phyloP scores from a whole-genome alignment of 2,329 filamentous ascomycete species.

The Curvularia eragrostidis region DNA sequence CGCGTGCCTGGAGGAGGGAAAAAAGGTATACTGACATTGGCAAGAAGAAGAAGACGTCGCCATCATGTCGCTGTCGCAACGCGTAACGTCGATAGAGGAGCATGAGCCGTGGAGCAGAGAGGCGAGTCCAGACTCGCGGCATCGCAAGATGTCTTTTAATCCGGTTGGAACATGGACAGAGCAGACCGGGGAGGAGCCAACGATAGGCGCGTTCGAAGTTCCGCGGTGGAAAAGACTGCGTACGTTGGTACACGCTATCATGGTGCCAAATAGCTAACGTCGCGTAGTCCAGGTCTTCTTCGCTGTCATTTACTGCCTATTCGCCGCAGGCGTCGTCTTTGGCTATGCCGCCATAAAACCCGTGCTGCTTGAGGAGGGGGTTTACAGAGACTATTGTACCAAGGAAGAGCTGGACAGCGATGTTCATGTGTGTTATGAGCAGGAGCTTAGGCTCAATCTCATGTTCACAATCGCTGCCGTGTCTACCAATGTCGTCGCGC shows the following conservation, averaged over 20 bases:
- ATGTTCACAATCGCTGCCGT: constrained; percentile 94
- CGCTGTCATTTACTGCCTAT: constrained; percentile 74
- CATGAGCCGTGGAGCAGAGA: constrained; percentile 51
- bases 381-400: constrained; percentile 48
- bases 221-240: constrained; percentile 60
- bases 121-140: constrained; percentile 46
- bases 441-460: constrained; percentile 69
- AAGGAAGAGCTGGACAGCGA: constrained; percentile 44
- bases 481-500: constrained; percentile 82
- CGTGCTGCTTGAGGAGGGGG: constrained; percentile 46
- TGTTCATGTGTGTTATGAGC: constrained; percentile 48
- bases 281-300: constrained; percentile 69
- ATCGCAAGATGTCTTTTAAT: constrained; percentile 59
- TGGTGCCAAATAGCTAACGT: constrained; percentile 21
- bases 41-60: background rate
- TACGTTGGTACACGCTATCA: constrained; percentile 42
- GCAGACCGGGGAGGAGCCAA: constrained; percentile 49
- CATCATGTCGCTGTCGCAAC: constrained; percentile 50
- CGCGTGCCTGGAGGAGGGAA: background rate
- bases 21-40: background rate
- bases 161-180: constrained; percentile 57
- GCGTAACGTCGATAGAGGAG: constrained; percentile 51
- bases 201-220: constrained; percentile 61
- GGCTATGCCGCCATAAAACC: constrained; percentile 53
- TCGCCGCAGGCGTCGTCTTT: constrained; percentile 67